Base-by-base conservation (phyloP, 768 basidiomycete genomes). In the Clathrus columnatus region DNA sequence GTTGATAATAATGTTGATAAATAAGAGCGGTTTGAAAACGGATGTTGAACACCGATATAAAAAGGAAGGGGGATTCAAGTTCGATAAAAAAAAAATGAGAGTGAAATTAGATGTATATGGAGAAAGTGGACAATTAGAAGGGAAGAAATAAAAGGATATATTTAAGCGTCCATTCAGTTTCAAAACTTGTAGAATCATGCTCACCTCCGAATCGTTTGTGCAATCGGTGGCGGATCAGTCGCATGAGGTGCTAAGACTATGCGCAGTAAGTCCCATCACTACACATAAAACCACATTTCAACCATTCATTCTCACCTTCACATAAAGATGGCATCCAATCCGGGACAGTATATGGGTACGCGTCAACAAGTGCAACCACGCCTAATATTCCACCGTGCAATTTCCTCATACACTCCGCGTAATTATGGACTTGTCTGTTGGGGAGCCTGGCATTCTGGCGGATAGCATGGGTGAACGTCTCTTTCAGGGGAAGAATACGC, bases 171-270 rank as follows among this genome's bases (percentile, higher is more conserved):
- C n/a, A 14, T 36, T 14, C n/a, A 11, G 2, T 2, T 52, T 23
- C 16, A 11, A 46, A 3, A 28, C 28, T 3, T 11, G 17, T 26
- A 41, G 64, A 57, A 60, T 10, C 10, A 26, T 42, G 18, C 42
- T 48, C 36, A 87, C 61, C 85, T 84, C 48, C 89, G 80, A 64
- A 94, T 91, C 7, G 91, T 91, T 7, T 88, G 90, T 21, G 89
- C 90, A 65, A 95, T 91, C 28, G 91, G 91, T 44, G 85, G 83
- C 23, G 91, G 91, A 68, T 93, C 87, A 23, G 87, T 84, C 23
- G 85, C 83, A 68, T 90, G 87, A 59, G 73, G 75, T 4, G 86
- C 87, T 57, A 90, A 75, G 24, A 87, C 87, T 89, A 50, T 8
- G 47, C 23, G 36, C 18, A 28, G 47, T 21, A 51, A 60, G 46